Conservation (phyloP, 129 eudicot genomes). For the Escallonia herrerae region DNA sequence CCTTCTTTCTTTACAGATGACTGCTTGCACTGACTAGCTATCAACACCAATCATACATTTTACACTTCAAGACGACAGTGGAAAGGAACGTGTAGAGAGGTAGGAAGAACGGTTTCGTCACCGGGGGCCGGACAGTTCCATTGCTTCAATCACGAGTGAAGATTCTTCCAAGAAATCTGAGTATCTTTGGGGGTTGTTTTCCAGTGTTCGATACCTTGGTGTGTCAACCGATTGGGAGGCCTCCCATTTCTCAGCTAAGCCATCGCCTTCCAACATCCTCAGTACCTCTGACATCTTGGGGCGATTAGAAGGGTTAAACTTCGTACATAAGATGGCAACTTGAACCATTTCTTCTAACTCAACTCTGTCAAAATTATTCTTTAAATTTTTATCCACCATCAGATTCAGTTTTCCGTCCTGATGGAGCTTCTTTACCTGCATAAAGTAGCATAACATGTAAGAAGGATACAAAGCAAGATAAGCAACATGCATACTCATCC, state of each 20-base stretch:
- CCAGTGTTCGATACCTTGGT: conserved; percentile 42
- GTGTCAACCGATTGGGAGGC: conserved; percentile 52
- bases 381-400: conserved; percentile 67
- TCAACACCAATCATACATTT: conserved; percentile 7
- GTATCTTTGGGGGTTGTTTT: conserved; percentile 49
- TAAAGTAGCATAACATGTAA: not conserved
- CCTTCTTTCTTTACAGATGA: conserved; percentile 24
- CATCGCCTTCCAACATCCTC: conserved; percentile 91
- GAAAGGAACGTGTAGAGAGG: not conserved
- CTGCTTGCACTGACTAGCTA: conserved; percentile 12
- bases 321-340: conserved; percentile 83
- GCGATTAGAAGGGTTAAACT: conserved; percentile 65
- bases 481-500: too few species aligned
- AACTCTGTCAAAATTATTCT: conserved; percentile 44
- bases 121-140: conserved; percentile 98
- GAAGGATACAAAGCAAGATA: not conserved
- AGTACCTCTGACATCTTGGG: conserved; percentile 94
- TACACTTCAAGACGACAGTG: not conserved
- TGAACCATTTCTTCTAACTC: conserved; percentile 84
- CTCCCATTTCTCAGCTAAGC: conserved; percentile 88
- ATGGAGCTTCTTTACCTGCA: conserved; percentile 74
- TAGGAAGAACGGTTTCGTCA: conserved; percentile 15
- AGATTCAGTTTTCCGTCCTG: conserved; percentile 71
- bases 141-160: conserved; percentile 76
- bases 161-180: conserved; percentile 79